Conservation (phyloP, 371 early-diverging fungal species). For the Circinella minor region DNA sequence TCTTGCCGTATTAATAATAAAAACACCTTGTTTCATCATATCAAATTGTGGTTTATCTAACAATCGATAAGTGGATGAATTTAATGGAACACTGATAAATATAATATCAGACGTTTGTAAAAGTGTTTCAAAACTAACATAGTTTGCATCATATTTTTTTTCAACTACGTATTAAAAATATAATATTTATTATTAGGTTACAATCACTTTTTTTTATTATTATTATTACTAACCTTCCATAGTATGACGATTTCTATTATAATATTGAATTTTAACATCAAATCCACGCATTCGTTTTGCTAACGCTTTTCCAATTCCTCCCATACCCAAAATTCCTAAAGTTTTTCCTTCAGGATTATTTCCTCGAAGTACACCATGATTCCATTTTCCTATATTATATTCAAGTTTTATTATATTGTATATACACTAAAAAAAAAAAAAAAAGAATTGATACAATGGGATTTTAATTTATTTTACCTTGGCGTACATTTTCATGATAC, state of each 20-base stretch:
- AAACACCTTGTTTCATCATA: constrained; percentile 59
- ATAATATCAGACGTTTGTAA: constrained; percentile 58
- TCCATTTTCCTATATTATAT: constrained; percentile 47
- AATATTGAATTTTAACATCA: constrained; percentile 58
- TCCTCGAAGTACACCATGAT: constrained; percentile 50
- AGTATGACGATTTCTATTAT: constrained; percentile 54
- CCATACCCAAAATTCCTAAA: constrained; percentile 65
- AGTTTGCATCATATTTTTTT: constrained; percentile 37
- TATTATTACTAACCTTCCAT: constrained; percentile 25
- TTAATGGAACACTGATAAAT: constrained; percentile 62
- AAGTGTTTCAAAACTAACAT: constrained; percentile 57
- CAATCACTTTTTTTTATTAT: no score
- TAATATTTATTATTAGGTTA: background rate
- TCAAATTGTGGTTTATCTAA: constrained; percentile 49
- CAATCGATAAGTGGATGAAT: constrained; percentile 51
- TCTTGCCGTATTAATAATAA: constrained; percentile 65
- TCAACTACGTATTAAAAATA: constrained; percentile 41
- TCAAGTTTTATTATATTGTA: no score
- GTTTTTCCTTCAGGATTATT: constrained; percentile 55
- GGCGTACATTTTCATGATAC: constrained; percentile 46
- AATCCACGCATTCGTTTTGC: constrained; percentile 60
- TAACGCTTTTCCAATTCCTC: constrained; percentile 64
- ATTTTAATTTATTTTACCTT: no score
- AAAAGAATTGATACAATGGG: no score
- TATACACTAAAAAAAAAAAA: no score